phyloP scores from a whole-genome alignment of 2,329 filamentous ascomycete species.

The Nothopassalora personata region DNA sequence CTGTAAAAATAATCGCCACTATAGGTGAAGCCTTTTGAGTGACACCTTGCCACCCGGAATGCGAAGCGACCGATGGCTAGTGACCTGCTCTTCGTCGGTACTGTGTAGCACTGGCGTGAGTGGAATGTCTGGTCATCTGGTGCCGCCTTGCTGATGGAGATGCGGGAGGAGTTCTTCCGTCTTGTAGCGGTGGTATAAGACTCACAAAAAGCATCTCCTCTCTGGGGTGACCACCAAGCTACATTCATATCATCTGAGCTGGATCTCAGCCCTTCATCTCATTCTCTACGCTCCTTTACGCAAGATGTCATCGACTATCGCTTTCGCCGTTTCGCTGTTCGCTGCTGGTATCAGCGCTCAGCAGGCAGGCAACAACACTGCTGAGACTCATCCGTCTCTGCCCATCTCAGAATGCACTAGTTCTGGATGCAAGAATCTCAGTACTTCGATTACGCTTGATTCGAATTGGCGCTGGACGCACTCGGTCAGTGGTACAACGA shows the following conservation, averaged over 20 bases:
- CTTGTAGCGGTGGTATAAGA: not conserved
- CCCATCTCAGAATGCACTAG: constrained; percentile 34
- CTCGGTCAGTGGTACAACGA: constrained; percentile 40
- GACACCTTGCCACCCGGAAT: not conserved
- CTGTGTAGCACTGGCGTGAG: not conserved
- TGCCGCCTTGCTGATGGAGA: not conserved
- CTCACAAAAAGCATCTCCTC: not conserved
- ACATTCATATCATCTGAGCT: not conserved
- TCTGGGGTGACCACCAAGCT: not conserved
- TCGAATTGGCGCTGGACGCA: constrained; percentile 50
- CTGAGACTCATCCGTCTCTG: constrained; percentile 40
- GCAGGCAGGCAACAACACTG: constrained; percentile 37
- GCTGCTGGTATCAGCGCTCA: constrained; percentile 23
- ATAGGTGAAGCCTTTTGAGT: not conserved
- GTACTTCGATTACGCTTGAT: constrained; percentile 37
- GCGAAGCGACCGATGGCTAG: not conserved
- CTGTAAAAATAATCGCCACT: not conserved
- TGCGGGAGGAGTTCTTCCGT: not conserved
- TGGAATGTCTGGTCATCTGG: not conserved
- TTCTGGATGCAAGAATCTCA: constrained; percentile 36
- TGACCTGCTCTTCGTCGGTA: not conserved
- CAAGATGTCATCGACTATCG: not conserved
- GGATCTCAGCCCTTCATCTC: not conserved
- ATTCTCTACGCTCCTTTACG: not conserved
- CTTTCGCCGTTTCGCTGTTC: not conserved